Evolutionary conservation across 116 monocot species (phyloP).

Genomic region (Phalaenopsis hybrid): DNA sequence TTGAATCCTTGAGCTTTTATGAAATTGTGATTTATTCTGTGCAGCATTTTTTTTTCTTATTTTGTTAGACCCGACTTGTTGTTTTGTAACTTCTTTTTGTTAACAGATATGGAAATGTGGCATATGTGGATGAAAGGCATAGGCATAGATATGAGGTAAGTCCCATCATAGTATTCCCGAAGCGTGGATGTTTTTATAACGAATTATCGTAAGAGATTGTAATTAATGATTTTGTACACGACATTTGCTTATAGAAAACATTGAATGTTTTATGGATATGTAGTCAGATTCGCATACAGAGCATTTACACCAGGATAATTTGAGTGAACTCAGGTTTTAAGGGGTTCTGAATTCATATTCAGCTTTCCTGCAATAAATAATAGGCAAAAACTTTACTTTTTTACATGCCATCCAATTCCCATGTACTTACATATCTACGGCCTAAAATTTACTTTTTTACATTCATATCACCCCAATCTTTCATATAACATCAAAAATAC

Average conservation of each 20-base stretch:
- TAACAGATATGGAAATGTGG: slow-evolving; percentile 67
- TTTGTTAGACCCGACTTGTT: slow-evolving; percentile 5
- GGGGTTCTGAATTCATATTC: too few species aligned
- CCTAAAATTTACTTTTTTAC: too few species aligned
- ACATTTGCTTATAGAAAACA: not conserved
- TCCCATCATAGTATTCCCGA: not conserved
- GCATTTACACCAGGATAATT: too few species aligned
- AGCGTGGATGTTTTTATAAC: not conserved
- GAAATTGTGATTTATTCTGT: not conserved
- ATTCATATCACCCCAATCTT: too few species aligned
- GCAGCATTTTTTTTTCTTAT: not conserved
- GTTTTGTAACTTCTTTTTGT: slow-evolving; percentile 4
- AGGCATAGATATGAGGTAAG: slow-evolving; percentile 93
- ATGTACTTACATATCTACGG: too few species aligned
- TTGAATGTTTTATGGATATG: not conserved
- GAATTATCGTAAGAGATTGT: not conserved
- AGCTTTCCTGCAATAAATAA: too few species aligned
- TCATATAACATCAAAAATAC: too few species aligned
- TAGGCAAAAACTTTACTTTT: too few species aligned
- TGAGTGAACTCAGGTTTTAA: too few species aligned
- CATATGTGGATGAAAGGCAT: slow-evolving; percentile 82
- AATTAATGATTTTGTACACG: not conserved
- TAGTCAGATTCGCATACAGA: too few species aligned
- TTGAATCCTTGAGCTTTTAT: not conserved
- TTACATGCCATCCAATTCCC: too few species aligned